Base-by-base conservation (phyloP, 768 basidiomycete genomes). In the Suillus ampliporus region DNA sequence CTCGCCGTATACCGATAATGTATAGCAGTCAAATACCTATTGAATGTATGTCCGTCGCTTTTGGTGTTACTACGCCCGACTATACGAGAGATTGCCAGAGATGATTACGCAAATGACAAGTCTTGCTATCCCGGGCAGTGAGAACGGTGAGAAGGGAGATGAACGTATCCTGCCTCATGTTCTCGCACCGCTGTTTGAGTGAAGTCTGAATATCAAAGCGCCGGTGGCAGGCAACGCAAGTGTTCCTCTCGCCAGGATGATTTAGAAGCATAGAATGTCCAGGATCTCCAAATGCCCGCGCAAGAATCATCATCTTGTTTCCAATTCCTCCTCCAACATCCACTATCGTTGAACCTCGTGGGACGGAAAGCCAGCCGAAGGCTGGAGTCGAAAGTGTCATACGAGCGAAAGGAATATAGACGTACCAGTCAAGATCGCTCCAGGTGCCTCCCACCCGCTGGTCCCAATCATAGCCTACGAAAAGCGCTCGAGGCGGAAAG, bases 401-500 rank as follows among this genome's bases (percentile, higher is more conserved):
- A 51, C 15, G 50, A 60, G 40, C 37, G 48, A 23, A 60, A 35
- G 50, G 4, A 34, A 54, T 46, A 47, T 54, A 58, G 11, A 72
- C 79, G 21, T 60, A 85, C 88, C 85, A 64, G 79, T 80, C 44
- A 88, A 72, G 34, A 88, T 81, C 3, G 84, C 86, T 19, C 84
- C 84, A 17, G 87, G 87, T 2, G 78, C 82, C 75, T 89, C 90
- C 90, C 91, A 92, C 2, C 83, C 84, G 31, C 80, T 83, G 6
- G 90, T 89, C 21, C 88, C 89, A 8, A 81, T 82, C 91, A 93
- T 93, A 4, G 90, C 89, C 61, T 84, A 86, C 35, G 89, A 90
- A 67, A 92, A 92, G 40, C 90, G 79, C 65, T 86, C 83, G 61
- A 92, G 77, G 56, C 90, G 77, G 62, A 82, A 85, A 23, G 78